phyloP scores from a whole-genome alignment of 208 protist genomes.

The Angomonas ambiguus region DNA sequence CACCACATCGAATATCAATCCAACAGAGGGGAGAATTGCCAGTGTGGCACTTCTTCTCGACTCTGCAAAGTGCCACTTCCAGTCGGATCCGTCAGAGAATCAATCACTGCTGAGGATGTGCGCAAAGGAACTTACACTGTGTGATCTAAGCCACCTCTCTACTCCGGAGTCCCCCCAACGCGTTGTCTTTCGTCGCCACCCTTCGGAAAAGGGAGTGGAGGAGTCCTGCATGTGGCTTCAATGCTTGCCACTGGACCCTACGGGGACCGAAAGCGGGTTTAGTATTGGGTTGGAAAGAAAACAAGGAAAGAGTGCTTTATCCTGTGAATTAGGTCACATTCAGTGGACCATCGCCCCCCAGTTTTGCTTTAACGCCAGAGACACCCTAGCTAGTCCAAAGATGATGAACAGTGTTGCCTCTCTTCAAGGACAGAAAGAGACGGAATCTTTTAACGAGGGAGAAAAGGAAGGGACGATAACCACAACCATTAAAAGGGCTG shows the following conservation, averaged over 20 bases:
- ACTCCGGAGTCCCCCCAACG: not conserved
- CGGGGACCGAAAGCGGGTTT: not conserved
- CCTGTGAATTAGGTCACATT: conserved; percentile 10
- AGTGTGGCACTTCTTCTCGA: not conserved
- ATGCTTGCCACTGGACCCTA: not conserved
- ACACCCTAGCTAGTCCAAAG: conserved; percentile 24
- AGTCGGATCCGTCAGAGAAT: not conserved
- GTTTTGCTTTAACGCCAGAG: conserved; percentile 34
- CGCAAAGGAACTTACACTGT: not conserved
- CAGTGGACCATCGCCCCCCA: conserved; percentile 27
- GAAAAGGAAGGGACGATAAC: too few species aligned
- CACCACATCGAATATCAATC: not conserved
- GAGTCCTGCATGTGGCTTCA: not conserved
- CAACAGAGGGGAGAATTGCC: not conserved
- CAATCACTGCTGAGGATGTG: not conserved
- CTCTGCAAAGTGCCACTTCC: not conserved
- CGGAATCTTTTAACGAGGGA: conserved; percentile 1
- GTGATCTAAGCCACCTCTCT: not conserved
- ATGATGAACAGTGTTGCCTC: conserved; percentile 27
- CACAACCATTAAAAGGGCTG: not conserved
- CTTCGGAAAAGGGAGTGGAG: not conserved
- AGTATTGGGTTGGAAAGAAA: not conserved
- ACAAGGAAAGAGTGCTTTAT: not conserved
- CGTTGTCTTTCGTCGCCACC: not conserved
- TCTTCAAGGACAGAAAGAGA: conserved; percentile 19